Percentiles rank a stretch among this genome's conserved stretches.
These are phyloP conservation scores for Colletotrichum australisinense DNA, from an alignment of 2,329 filamentous ascomycete genomes.

Conservation along the genomic window DNA sequence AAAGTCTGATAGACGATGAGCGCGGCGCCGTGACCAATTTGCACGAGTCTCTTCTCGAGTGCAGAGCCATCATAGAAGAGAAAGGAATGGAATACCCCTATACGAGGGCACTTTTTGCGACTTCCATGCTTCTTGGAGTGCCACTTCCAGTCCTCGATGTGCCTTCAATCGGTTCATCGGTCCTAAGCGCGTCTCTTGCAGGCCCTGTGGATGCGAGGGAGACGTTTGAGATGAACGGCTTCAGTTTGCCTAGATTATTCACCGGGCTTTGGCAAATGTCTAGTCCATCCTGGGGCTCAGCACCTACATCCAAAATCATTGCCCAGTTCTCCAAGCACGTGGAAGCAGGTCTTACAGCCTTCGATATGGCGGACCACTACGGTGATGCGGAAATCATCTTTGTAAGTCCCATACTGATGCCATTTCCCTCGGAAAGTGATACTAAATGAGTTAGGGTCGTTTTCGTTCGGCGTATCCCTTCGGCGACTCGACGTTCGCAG, in stretches of 20 bases:
- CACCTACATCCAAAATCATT: constrained; percentile 40
- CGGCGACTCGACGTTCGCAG: constrained; percentile 42
- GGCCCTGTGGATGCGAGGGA: constrained; percentile 26
- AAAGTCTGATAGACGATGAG: constrained; percentile 34
- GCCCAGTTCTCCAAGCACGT: constrained; percentile 41
- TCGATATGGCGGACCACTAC: constrained; percentile 52
- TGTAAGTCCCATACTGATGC: constrained; percentile 36
- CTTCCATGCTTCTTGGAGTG: constrained; percentile 5
- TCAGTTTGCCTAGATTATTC: constrained; percentile 43
- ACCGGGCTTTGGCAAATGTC: constrained; percentile 48
- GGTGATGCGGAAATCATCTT: constrained; percentile 28
- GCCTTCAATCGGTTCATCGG: neutral
- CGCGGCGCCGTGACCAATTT: constrained; percentile 14
- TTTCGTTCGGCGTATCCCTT: constrained; percentile 44
- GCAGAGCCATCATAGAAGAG: neutral
- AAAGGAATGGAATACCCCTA: constrained; percentile 15
- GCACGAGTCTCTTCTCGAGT: neutral
- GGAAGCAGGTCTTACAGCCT: constrained; percentile 41
- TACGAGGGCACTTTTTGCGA: constrained; percentile 7
- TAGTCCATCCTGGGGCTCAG: constrained; percentile 44
- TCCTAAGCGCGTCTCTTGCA: no score
- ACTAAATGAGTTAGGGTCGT: constrained; percentile 43
- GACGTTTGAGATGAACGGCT: constrained; percentile 39
- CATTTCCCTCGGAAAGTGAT: no score
- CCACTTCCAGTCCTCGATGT: neutral